Evolutionary conservation across 768 basidiomycete species (phyloP).

Genomic region (Trametes cinnabarina): DNA sequence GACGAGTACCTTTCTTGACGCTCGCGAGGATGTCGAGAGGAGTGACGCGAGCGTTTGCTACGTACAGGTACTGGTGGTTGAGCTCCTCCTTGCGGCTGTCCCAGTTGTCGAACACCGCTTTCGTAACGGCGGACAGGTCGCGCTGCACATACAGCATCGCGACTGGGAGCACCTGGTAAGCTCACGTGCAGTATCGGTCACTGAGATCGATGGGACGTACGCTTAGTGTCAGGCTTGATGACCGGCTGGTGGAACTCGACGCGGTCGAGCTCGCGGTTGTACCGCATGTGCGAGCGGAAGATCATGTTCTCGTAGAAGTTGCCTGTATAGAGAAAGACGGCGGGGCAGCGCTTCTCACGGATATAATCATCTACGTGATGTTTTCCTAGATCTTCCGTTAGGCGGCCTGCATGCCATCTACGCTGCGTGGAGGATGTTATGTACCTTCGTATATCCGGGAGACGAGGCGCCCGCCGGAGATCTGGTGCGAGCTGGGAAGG

Average conservation of each 20-base stretch:
- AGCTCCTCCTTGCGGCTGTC: constrained; percentile 7
- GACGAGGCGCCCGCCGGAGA: constrained; percentile 20
- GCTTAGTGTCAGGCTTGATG: constrained; percentile 17
- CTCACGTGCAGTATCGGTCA: background rate
- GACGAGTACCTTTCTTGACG: constrained; percentile 15
- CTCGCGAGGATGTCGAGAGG: constrained; percentile 15
- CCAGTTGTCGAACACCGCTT: constrained; percentile 23
- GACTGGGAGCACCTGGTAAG: background rate
- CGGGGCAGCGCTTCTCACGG: constrained; percentile 13
- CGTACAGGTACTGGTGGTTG: constrained; percentile 22
- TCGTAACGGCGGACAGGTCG: constrained; percentile 16
- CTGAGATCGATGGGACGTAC: background rate
- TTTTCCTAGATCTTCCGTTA: constrained; percentile 9
- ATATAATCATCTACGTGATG: constrained; percentile 24
- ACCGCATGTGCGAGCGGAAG: constrained; percentile 18
- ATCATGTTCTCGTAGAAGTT: constrained; percentile 27
- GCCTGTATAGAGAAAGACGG: constrained; percentile 20
- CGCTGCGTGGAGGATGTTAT: too few relatives aligned
- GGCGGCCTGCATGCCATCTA: too few relatives aligned
- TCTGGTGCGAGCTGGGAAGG: constrained; percentile 19
- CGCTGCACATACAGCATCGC: constrained; percentile 25
- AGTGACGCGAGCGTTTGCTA: constrained; percentile 16
- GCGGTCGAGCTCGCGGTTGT: constrained; percentile 14
- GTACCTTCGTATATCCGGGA: constrained; percentile 23
- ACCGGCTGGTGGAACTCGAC: constrained; percentile 22